Conservation (phyloP, 306 rosid species). For the Sesbania bispinosa region DNA sequence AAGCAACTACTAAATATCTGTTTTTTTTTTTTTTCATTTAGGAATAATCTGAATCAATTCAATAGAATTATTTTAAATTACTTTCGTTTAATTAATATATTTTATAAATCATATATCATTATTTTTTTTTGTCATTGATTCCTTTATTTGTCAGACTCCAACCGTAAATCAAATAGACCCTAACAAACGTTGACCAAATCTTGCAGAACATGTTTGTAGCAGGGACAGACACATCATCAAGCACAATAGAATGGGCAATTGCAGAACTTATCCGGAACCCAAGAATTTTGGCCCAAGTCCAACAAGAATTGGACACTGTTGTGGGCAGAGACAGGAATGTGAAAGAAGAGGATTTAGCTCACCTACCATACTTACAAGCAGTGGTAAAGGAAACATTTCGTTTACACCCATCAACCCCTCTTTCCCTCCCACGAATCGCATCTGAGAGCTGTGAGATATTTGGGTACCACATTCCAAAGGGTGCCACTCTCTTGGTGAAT, state of each 20-base stretch:
- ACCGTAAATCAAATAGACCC: too few relatives aligned
- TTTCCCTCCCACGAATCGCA: conserved; percentile 69
- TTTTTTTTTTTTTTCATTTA: too few relatives aligned
- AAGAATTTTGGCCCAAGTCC: conserved; percentile 44
- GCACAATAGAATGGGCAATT: conserved; percentile 78
- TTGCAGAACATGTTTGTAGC: conserved; percentile 82
- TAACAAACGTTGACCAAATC: too few relatives aligned
- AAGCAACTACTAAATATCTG: too few relatives aligned
- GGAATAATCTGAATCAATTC: too few relatives aligned
- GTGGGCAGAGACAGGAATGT: conserved; percentile 61
- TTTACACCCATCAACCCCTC: conserved; percentile 87
- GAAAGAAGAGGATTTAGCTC: conserved; percentile 49
- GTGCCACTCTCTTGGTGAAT: conserved; percentile 68
- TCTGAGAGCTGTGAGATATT: conserved; percentile 52
- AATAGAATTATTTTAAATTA: too few relatives aligned
- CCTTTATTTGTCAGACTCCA: too few relatives aligned
- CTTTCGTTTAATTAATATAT: too few relatives aligned
- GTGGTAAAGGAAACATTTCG: conserved; percentile 79
- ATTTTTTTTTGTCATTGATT: too few relatives aligned
- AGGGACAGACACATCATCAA: too few relatives aligned
- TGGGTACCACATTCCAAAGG: conserved; percentile 68
- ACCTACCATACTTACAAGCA: conserved; percentile 65
- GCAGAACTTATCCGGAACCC: conserved; percentile 66
- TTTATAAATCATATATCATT: too few relatives aligned
- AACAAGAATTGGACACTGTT: conserved; percentile 52